Base-by-base conservation (phyloP, 352 stramenopile genomes). In the Phytophthora agathidicida region DNA sequence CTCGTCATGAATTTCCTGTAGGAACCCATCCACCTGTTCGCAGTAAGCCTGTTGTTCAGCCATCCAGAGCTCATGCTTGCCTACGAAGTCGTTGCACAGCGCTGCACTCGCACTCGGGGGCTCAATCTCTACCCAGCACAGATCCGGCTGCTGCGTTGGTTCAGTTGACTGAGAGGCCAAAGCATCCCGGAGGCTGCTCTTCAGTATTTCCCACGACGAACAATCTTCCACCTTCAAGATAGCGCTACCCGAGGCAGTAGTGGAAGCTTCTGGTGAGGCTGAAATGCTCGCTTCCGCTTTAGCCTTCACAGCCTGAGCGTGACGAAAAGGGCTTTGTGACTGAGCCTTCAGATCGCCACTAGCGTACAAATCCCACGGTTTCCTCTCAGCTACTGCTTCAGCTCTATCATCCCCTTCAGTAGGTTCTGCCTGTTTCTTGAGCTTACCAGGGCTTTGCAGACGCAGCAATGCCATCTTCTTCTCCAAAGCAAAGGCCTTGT, bases 61-160 rank as follows among this genome's bases (percentile, higher is more conserved):
- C 79, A 93, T 93, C 83, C 83, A 95, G 14, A 62, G 41, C 13
- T 83, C 75, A 44, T 91, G 80, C 16, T 76, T 69, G 14, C 61
- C 67, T 9, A 93, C 65, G 27, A 93, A 95, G 41, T 89, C 67
- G 27, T 81, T 79, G 26, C 69, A 71, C 22, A 66, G 38, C 7
- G 61, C 37, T 22, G 61, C 24, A 38, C 48, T 70, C 14, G 60
- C 39, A 22, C 62, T 80, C 9, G 73, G 54, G 20, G 77, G 69
- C 45, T 91, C 79, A 26, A 93, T 76, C 56, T 95, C 83, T 3
- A 93, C 32, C 86, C 86, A 95, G 35, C 77, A 88, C 2, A 95
- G 41, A 44, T 88, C 80, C 16, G 87, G 49, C 42, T 59, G 47
- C 13, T 33, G 13, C 5, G 31, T 7, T 38, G 22, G 11, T 23